Evolutionary conservation across 768 basidiomycete genomes (phyloP).

Genomic region (Rossbeevera mucosa): DNA sequence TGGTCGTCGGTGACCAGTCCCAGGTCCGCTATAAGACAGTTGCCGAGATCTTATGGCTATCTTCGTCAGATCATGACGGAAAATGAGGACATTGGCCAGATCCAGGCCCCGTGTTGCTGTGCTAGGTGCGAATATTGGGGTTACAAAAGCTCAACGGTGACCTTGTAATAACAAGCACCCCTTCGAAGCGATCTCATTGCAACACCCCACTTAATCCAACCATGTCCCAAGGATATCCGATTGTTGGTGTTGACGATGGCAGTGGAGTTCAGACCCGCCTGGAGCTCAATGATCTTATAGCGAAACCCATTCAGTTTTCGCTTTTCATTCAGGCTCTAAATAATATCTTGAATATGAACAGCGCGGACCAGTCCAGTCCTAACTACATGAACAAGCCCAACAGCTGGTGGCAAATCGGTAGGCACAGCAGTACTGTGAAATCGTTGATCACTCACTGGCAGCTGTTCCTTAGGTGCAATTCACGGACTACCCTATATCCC

Average conservation of each 20-base stretch:
- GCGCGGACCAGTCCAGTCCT: not conserved
- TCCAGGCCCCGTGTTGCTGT: not conserved
- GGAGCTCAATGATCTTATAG: conserved; percentile 15
- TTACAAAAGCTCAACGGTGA: not conserved
- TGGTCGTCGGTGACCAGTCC: not conserved
- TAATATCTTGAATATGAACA: conserved; percentile 5
- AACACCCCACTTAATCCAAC: not conserved
- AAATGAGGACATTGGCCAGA: not conserved
- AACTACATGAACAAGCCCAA: conserved; percentile 15
- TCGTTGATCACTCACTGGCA: not conserved
- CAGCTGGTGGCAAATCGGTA: conserved; percentile 22
- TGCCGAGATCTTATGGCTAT: not conserved
- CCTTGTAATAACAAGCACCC: not conserved
- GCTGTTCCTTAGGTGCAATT: conserved; percentile 5
- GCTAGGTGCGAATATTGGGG: not conserved
- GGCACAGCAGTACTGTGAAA: not conserved
- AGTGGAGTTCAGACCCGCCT: conserved; percentile 11
- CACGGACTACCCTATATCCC: conserved; percentile 17
- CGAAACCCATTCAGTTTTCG: conserved; percentile 14
- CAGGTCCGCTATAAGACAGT: not conserved
- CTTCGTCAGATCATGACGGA: not conserved
- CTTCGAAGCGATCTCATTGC: not conserved
- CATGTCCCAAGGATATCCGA: conserved; percentile 13
- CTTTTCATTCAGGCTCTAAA: conserved; percentile 17
- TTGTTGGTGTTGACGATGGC: conserved; percentile 4